Evolutionary conservation across 768 basidiomycete species (phyloP), one percentile per base, ranked within the genome.

Genomic region (Pleurotus giganteus): DNA sequence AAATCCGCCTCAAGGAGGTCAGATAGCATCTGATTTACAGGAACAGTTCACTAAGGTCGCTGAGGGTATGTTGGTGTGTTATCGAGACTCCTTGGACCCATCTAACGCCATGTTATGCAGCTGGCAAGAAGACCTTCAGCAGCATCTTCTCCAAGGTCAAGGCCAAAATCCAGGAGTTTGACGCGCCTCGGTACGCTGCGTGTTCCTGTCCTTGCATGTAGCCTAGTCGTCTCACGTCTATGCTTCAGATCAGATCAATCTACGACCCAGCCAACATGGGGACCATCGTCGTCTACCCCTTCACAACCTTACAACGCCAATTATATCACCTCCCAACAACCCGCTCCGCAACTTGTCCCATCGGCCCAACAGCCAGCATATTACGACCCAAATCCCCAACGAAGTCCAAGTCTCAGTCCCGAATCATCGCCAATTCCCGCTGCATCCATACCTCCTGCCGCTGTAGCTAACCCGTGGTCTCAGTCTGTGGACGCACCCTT

Each of bases 131-230:
- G 70, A 92, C 90, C 0, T 81, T 93, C 67, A 84, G 79, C 44
- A 78, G 73, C 7, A 66, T 93, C 24, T 76, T 92, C 36, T 83
- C 82, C 29, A 92, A 88, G 66, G 88, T 91, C 44, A 91, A 84
- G 64, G 84, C 89, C 4, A 93, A 92, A 78, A 83, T 92, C 56
- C 86, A 88, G 62, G 91, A 92, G 61, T 84, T 83, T 57, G 90
- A 92, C 34, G 82, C 84, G 62, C 72, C 73, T 13, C 68, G 69
- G 74, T 78, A 44, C 13, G 45, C n/a, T 49, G 24, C 28, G 19
- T 9, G 12, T 43, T 17, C 11, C 24, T 34, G n/a, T 24, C 17
- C 8, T 21, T 9, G 21, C 11, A 31, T 27, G 4, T 36, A 7
- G 5, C 49, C 13, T 5, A 3, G 6, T 44, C 27, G 13, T 23